Evolutionary conservation across 2,329 filamentous ascomycete genomes (phyloP), one percentile per base, ranked within the genome.

Genomic region (Scolecobasidium constrictum): DNA sequence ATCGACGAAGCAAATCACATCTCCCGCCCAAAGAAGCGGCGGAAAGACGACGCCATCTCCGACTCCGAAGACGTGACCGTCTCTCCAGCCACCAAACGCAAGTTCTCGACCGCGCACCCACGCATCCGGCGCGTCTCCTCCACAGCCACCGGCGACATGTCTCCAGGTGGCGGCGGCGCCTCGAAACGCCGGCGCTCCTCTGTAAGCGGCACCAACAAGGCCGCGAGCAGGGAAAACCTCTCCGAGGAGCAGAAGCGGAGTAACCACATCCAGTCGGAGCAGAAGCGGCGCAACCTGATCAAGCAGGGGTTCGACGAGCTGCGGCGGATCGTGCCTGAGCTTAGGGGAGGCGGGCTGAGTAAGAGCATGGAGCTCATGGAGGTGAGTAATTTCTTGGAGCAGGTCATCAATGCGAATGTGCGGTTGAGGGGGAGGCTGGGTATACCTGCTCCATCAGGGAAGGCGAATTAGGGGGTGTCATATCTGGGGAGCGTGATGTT

Each of bases 221-320:
- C 34, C 26, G 18, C 28, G 22, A 21, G 20, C 4, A 39, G 38
- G 37, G 49, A 23, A 74, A 81, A 53, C 81, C 58, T 92, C 3
- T 76, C 78, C 0, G 83, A 90, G 50, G 79, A 83, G 47, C 83
- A 92, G 60, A 92, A 90, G 61, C 72, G 85, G 36, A 81, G 80
- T 53, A 94, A 94, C 51, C 86, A 93, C 56, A 92, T 94, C 49
- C 72, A 80, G 41, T 92, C 86, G 41, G 86, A 93, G 57, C 85
- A 94, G 63, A 93, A 92, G 61, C 75, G 87, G 23, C 73, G 86
- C 38, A 86, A 85, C 19, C 67, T 87, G 37, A 90, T 90, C 53
- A 83, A 86, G 55, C 75, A 83, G 50, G 85, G 85, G 0, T 94
- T 90, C 52, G 82, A 87, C 35, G 83, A 90, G 45, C 64, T 94